These are phyloP conservation scores for Ramularia endophylla DNA, from an alignment of 2,329 filamentous ascomycete species.

Conservation along the genomic window DNA sequence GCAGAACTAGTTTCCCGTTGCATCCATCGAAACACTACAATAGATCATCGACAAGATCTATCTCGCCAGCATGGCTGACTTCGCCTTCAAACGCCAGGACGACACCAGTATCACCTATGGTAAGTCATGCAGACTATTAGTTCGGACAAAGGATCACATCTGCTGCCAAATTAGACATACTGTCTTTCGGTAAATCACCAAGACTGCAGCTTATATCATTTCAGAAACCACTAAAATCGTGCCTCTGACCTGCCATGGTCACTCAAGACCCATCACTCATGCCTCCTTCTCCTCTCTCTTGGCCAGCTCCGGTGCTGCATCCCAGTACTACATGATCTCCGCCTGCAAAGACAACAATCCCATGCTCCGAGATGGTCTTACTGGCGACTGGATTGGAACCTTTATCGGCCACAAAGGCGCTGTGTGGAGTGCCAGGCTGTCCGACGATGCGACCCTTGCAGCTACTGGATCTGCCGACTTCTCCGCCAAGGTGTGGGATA, in stretches of 20 bases:
- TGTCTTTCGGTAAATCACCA: too few species aligned
- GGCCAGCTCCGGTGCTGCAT: conserved; percentile 20
- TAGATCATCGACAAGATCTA: neutral
- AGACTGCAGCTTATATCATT: conserved; percentile 4
- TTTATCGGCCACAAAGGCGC: conserved; percentile 98
- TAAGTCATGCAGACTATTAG: conserved; percentile 7
- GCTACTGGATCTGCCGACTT: conserved; percentile 96
- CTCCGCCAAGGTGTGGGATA: conserved; percentile 89
- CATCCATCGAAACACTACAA: neutral
- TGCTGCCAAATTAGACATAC: too few species aligned
- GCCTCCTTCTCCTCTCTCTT: conserved; percentile 81
- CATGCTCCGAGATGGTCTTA: conserved; percentile 94
- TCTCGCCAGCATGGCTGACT: conserved; percentile 26
- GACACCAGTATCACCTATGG: conserved; percentile 25
- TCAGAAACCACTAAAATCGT: conserved; percentile 56
- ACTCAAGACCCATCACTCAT: conserved; percentile 87
- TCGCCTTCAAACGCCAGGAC: conserved; percentile 31
- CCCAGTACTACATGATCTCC: conserved; percentile 77
- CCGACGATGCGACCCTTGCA: conserved; percentile 77
- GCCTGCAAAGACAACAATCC: conserved; percentile 84
- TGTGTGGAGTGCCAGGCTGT: conserved; percentile 92
- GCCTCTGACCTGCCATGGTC: conserved; percentile 88
- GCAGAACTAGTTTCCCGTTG: neutral
- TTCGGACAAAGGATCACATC: too few species aligned
- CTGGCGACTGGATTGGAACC: conserved; percentile 96